These are phyloP conservation scores for Leonotis leonurus DNA, from an alignment of 257 asterid genomes.

Conservation along the genomic window DNA sequence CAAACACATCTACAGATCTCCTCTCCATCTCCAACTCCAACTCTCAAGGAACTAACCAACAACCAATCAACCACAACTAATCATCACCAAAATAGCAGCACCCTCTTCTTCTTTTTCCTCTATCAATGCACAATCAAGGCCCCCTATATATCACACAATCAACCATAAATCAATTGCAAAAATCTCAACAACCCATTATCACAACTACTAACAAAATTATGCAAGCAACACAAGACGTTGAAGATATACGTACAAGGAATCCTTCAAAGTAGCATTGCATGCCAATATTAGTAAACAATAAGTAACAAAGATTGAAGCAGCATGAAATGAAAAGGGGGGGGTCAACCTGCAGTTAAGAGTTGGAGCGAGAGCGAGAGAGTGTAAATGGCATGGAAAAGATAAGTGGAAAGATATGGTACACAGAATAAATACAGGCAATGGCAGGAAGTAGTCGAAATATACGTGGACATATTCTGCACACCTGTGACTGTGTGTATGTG, in stretches of 20 bases:
- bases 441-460: conserved; percentile 2
- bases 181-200: neutral
- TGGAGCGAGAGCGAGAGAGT: neutral
- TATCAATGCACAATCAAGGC: neutral
- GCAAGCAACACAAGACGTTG: neutral
- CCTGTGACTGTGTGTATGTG: conserved; percentile 14
- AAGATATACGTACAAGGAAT: neutral
- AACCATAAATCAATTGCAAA: neutral
- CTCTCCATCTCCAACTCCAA: conserved; percentile 44
- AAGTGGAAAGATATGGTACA: conserved; percentile 49
- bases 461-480: conserved; percentile 34
- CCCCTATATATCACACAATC: conserved; percentile 1
- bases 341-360: neutral
- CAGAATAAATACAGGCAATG: conserved; percentile 25
- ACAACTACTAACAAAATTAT: neutral
- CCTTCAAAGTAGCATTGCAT: neutral
- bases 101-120: neutral
- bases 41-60: no score
- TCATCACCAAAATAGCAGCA: conserved; percentile 11
- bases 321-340: neutral
- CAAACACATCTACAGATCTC: conserved; percentile 47
- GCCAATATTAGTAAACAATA: neutral
- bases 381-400: conserved; percentile 27
- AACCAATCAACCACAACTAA: conserved; percentile 1
- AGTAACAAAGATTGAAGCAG: neutral